Base-by-base conservation (phyloP, 1,139 yeast genomes). In the Candida glucosophila region DNA sequence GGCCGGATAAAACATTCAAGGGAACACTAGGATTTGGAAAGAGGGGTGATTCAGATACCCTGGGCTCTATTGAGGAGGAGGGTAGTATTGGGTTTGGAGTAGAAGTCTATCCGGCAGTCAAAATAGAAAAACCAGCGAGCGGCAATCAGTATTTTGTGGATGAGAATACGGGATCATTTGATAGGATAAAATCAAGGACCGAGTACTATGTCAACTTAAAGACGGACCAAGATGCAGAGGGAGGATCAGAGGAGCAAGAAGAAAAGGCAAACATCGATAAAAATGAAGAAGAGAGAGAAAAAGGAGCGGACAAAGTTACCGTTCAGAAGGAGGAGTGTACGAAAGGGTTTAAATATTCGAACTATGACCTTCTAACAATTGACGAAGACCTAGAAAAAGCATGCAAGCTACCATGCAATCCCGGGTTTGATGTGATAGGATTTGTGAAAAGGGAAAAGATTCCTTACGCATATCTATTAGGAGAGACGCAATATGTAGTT, bases 301-400 rank as follows among this genome's bases (percentile, higher is more conserved):
- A 49, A 24, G 40, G 39, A 19, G 39, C 41, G 9, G n/a, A 16
- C n/a, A 8, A 8, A 8, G 21, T n/a, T 8, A 19, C 21, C 7
- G 12, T 6, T 7, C 21, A 19, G 12, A 19, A 19, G 7, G 18
- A 16, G n/a, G 52, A 51, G n/a, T 42, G 51, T 29, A 44, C 43
- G 5, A 60, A 58, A 16, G 93, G 83, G 0, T 83, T 73, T 47
- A 65, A 71, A 35, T 83, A 77, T 41, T 90, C 94, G 5, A 58
- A 73, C n/a, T 41, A 47, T 26, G 68, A 63, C 35, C 41, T 62
- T 18, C 43, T 58, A n/a, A 45, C 52, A 2, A 29, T 53, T 6
- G 47, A 71, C 8, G 50, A 58, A 1, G 62, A 64, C 3, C 52
- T 77, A 17, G 58, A 61, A 14, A 55, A 58, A 12, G 51, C 58